These are phyloP conservation scores for Fusarium chaquense DNA, from an alignment of 2,329 filamentous ascomycete species.

Conservation along the genomic window DNA sequence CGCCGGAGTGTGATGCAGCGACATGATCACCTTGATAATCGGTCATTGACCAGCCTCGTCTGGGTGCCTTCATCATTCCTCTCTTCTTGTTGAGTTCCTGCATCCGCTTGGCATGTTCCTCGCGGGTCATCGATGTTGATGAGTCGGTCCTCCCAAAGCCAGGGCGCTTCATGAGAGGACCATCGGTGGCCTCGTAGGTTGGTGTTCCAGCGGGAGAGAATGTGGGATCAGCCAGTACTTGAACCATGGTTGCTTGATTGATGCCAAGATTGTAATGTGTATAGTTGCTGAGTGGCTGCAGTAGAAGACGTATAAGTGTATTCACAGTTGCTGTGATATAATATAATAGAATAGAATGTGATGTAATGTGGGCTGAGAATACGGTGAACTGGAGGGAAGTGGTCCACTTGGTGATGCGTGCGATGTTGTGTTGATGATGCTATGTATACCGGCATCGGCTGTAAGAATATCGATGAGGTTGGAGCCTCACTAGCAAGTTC, in stretches of 20 bases:
- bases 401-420: conserved; percentile 14
- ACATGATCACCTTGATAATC: conserved; percentile 56
- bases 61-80: conserved; percentile 54
- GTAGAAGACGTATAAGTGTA: conserved; percentile 9
- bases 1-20: conserved; percentile 38
- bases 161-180: conserved; percentile 39
- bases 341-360: conserved; percentile 10
- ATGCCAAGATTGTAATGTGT: not conserved
- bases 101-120: conserved; percentile 57
- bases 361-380: conserved; percentile 16
- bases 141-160: conserved; percentile 43
- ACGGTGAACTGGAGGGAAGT: conserved; percentile 18
- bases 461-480: conserved; percentile 29
- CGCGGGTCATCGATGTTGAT: conserved; percentile 51
- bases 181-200: conserved; percentile 43
- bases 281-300: conserved; percentile 12
- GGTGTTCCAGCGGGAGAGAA: conserved; percentile 46
- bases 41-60: conserved; percentile 61
- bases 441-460: conserved; percentile 31
- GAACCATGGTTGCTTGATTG: conserved; percentile 48
- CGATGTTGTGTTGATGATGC: conserved; percentile 38
- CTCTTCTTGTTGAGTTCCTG: conserved; percentile 55
- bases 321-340: conserved; percentile 12
- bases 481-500: conserved; percentile 47
- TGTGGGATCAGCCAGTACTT: conserved; percentile 48